Percentiles rank a stretch among this genome's conserved stretches.
Evolutionary conservation across 495 filamentous ascomycete species (phyloP).

Genomic region (Penicillium argentinense): DNA sequence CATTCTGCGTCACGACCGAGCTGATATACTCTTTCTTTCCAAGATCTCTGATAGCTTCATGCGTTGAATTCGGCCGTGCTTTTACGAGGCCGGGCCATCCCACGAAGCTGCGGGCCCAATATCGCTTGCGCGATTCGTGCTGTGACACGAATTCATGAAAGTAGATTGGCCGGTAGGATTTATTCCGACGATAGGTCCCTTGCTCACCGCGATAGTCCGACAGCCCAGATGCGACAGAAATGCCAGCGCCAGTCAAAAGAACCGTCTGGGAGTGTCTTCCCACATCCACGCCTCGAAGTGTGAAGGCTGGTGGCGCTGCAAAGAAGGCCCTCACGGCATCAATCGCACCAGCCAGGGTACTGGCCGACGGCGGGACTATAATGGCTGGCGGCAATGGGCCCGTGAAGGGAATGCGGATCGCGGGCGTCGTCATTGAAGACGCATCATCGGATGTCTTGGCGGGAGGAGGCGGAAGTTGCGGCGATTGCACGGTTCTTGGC

Average conservation of each 20-base stretch:
- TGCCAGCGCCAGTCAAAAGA: slow-evolving; percentile 88
- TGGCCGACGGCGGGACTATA: slow-evolving; percentile 70
- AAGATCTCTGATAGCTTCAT: slow-evolving; percentile 71
- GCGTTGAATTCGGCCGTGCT: slow-evolving; percentile 76
- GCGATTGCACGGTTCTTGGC: no score
- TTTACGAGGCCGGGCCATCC: slow-evolving; percentile 82
- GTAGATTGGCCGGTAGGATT: slow-evolving; percentile 87
- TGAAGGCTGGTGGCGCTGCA: slow-evolving; percentile 49
- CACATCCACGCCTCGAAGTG: slow-evolving; percentile 49
- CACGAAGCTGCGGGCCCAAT: slow-evolving; percentile 94
- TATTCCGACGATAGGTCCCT: slow-evolving; percentile 90
- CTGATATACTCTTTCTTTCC: slow-evolving; percentile 69
- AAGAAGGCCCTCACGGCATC: slow-evolving; percentile 76
- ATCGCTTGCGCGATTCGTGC: slow-evolving; percentile 88
- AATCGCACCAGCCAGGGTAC: slow-evolving; percentile 69
- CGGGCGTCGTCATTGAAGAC: slow-evolving; percentile 60
- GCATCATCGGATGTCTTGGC: slow-evolving; percentile 23
- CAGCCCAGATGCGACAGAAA: slow-evolving; percentile 89
- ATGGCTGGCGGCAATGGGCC: slow-evolving; percentile 74
- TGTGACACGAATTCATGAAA: slow-evolving; percentile 79
- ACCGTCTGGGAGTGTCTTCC: slow-evolving; percentile 56
- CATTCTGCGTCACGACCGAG: slow-evolving; percentile 90
- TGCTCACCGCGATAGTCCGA: slow-evolving; percentile 89
- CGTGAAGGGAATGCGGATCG: slow-evolving; percentile 90
- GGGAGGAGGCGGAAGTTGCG: background rate